Percentiles rank a stretch among this genome's conserved stretches.
Evolutionary conservation across 441 rosid genomes (phyloP).

Genomic region (Mallotus repandus): DNA sequence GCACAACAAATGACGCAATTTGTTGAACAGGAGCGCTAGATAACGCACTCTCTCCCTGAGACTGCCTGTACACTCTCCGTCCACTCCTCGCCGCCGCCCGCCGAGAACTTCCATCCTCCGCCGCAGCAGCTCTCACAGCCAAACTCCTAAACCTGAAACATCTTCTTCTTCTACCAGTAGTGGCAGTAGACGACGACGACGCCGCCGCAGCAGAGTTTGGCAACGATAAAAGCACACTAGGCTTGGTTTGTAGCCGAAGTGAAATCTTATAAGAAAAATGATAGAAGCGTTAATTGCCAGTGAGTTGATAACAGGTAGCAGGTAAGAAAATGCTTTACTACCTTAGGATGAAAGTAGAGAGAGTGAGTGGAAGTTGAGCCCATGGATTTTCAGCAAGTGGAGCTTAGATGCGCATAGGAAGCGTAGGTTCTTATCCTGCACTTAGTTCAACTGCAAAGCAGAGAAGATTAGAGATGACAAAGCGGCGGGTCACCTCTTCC

Average conservation of each 20-base stretch:
- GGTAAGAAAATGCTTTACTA: background rate
- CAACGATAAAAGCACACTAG: slow-evolving; percentile 24
- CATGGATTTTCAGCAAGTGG: slow-evolving; percentile 29
- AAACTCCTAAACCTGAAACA: slow-evolving; percentile 38
- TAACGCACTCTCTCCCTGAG: slow-evolving; percentile 48
- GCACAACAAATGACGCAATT: slow-evolving; percentile 54
- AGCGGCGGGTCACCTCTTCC: slow-evolving; percentile 15
- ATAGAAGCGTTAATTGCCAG: background rate
- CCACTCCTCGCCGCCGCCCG: slow-evolving; percentile 22
- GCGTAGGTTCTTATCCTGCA: background rate
- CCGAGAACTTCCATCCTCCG: slow-evolving; percentile 35
- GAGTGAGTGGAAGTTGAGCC: slow-evolving; percentile 41
- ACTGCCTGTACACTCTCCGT: slow-evolving; percentile 60
- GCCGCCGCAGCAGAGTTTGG: slow-evolving; percentile 9
- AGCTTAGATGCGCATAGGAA: slow-evolving; percentile 29
- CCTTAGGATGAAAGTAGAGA: slow-evolving; percentile 42
- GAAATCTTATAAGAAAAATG: slow-evolving; percentile 8
- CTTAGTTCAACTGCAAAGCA: too few relatives aligned
- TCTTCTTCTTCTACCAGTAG: slow-evolving; percentile 13
- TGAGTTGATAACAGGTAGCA: background rate
- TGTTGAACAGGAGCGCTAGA: slow-evolving; percentile 49
- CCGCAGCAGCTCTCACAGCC: slow-evolving; percentile 50
- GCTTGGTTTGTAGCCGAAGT: slow-evolving; percentile 27
- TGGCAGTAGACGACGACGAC: slow-evolving; percentile 19
- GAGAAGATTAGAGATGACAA: background rate